Conservation (phyloP, 148 eudicot genomes). For the Beta vulgaris region DNA sequence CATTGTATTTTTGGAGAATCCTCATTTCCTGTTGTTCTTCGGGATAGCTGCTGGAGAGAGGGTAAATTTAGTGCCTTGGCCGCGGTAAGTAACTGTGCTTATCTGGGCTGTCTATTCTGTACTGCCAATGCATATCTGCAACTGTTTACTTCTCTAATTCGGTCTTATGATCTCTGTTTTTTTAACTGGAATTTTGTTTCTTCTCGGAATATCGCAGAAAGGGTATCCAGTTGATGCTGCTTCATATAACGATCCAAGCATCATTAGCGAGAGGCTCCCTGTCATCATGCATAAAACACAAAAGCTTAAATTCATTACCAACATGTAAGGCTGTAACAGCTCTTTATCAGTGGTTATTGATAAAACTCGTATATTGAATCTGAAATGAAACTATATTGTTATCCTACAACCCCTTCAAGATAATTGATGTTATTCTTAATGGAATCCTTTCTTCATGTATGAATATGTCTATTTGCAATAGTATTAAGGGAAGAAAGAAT, state of each 20-base stretch:
- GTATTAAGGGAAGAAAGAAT: background rate
- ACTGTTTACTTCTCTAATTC: background rate
- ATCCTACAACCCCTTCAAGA: background rate
- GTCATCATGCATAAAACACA: slow-evolving; percentile 66
- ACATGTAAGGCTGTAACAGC: slow-evolving; percentile 36
- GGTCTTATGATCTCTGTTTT: background rate
- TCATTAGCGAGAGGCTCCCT: slow-evolving; percentile 74
- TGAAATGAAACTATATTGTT: slow-evolving; percentile 5
- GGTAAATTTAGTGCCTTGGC: slow-evolving; percentile 61
- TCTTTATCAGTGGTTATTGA: slow-evolving; percentile 14
- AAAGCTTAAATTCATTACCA: slow-evolving; percentile 59
- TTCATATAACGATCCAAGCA: slow-evolving; percentile 80
- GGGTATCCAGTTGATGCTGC: slow-evolving; percentile 78
- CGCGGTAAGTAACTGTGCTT: slow-evolving; percentile 49
- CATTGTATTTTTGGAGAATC: slow-evolving; percentile 56
- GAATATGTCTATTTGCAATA: background rate
- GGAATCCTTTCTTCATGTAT: slow-evolving; percentile 3
- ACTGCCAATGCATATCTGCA: background rate
- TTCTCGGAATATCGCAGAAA: slow-evolving; percentile 55
- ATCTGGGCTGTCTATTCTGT: slow-evolving; percentile 3
- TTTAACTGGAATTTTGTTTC: background rate
- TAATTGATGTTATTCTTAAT: slow-evolving; percentile 11
- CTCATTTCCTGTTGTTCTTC: slow-evolving; percentile 51
- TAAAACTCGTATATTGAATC: slow-evolving; percentile 12
- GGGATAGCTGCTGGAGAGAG: slow-evolving; percentile 96